Conservation (phyloP, 345 rosid genomes). For the Populus simonii region DNA sequence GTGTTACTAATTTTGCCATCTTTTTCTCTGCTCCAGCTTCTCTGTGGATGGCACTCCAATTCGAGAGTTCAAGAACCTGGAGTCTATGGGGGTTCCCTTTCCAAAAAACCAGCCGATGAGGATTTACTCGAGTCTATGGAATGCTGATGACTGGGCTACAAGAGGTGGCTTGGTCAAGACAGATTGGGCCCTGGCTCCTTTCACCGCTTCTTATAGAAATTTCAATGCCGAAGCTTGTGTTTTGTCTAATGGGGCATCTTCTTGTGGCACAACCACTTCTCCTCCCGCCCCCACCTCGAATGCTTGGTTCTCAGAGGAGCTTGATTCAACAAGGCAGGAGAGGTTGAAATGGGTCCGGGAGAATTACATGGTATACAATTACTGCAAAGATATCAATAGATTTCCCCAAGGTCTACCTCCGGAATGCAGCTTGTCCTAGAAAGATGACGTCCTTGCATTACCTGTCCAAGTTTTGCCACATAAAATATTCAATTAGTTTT, state of each 20-base stretch:
- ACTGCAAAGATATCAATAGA: conserved; percentile 14
- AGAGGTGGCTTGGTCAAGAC: conserved; percentile 31
- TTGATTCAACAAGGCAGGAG: conserved; percentile 14
- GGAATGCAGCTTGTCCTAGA: conserved; percentile 18
- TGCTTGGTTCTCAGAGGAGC: conserved; percentile 9
- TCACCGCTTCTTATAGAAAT: conserved; percentile 54
- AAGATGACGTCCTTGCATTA: too few species aligned
- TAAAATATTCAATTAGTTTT: too few species aligned
- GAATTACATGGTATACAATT: conserved; percentile 38
- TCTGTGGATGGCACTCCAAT: conserved; percentile 61
- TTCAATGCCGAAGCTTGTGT: conserved; percentile 48
- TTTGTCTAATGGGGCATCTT: conserved; percentile 29
- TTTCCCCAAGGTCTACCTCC: conserved; percentile 27
- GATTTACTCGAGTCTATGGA: conserved; percentile 56
- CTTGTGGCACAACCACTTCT: conserved; percentile 12
- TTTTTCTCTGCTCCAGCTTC: conserved; percentile 22
- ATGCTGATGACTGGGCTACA: conserved; percentile 35
- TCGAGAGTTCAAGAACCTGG: conserved; percentile 75
- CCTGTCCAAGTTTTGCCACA: too few species aligned
- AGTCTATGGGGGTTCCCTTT: conserved; percentile 53
- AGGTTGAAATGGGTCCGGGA: conserved; percentile 31
- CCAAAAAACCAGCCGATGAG: conserved; percentile 63
- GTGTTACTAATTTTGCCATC: background rate
- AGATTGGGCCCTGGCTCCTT: conserved; percentile 59
- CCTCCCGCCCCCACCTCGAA: too few species aligned